Base-by-base conservation (phyloP, 179 eudicot species). In the Gypsophila paniculata region DNA sequence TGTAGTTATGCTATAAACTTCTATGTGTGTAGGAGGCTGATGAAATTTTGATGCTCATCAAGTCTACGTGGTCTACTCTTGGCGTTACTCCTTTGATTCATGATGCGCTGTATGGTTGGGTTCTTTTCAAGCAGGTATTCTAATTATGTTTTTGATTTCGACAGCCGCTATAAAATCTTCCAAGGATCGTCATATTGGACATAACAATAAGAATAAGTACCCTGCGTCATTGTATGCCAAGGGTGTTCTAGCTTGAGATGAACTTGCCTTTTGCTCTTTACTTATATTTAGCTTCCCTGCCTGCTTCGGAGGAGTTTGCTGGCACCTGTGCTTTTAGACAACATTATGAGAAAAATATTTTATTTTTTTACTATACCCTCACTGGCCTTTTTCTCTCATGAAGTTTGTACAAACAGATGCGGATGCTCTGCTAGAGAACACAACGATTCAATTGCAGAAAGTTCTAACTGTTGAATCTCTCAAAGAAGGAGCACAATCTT, bases 121-220 rank as follows among this genome's bases (percentile, higher is more conserved):
- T 91, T 75, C 90, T 91, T 59, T 93, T 93, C 73, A 86, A 86
- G 70, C 98, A 93, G 98, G 98, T 93, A 83, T 62, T 44, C 17
- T 46, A 21, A 51, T 42, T 26, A 13, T 53, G 46, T 25, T 11
- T 11, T 69, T 62, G 32, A 29, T 69, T 25, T 58, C 0, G 9
- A 38, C 54, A 44, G 64, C 42, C 57, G 13, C 11, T 49, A 10
- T 58, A 48, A 65, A 55, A 23, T 48, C 44, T 63, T 15, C 60
- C n/a, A 23, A 39, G 57, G 48, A 62, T 21, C 34, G 29, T 62
- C 25, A 53, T 53, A 25, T 51, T 65, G 55, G 34, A 21, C 19
- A 65, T 22, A 6, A 62, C n/a, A n/a, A n/a, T n/a, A n/a, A n/a
- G n/a, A n/a, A n/a, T n/a, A n/a, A n/a, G n/a, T n/a, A n/a, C 34